phyloP scores from a whole-genome alignment of 768 basidiomycete species.

The Leccinellum luteum region DNA sequence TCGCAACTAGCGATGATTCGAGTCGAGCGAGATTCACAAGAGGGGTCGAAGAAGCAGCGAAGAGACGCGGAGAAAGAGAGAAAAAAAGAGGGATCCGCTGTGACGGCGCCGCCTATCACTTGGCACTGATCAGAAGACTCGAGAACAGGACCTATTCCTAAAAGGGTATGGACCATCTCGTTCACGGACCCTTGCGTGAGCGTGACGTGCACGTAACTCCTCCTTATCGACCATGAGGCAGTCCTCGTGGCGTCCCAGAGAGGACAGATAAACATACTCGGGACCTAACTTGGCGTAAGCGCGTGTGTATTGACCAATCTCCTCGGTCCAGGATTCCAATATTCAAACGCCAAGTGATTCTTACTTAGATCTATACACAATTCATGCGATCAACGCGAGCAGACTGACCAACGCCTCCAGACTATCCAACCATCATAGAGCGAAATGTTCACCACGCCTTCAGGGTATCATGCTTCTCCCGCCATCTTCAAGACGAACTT shows the following conservation, averaged over 20 bases:
- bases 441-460: not conserved
- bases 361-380: not conserved
- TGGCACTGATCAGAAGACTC: not conserved
- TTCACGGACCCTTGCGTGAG: not conserved
- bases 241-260: not conserved
- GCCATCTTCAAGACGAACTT: constrained; percentile 24
- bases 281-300: not conserved
- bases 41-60: not conserved
- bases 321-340: not conserved
- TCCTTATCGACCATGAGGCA: not conserved
- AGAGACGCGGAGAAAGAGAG: not conserved
- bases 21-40: not conserved
- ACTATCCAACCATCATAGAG: not conserved
- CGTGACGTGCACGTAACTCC: not conserved
- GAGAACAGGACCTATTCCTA: not conserved
- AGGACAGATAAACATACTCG: not conserved
- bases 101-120: not conserved
- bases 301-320: not conserved
- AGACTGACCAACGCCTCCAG: not conserved
- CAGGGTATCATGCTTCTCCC: constrained; percentile 20
- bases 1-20: not conserved
- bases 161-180: not conserved
- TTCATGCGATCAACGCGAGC: not conserved
- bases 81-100: not conserved
- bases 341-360: not conserved